Evolutionary conservation across 164 flowering plant species (phyloP).

Genomic region (Santalum album): DNA sequence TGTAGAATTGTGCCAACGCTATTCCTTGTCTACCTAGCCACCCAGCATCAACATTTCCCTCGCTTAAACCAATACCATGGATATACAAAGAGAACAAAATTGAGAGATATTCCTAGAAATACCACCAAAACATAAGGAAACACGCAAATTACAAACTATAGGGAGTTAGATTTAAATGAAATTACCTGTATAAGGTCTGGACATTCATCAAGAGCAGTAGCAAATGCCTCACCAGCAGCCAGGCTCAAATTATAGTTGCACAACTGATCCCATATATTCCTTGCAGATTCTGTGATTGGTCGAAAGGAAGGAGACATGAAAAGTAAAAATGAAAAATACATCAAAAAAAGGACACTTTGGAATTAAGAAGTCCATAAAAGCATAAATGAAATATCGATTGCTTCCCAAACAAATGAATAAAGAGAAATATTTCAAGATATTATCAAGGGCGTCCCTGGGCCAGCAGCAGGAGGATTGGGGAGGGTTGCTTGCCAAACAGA

Average conservation of each 20-base stretch:
- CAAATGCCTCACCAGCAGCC: slow-evolving; percentile 91
- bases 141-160: neutral
- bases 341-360: too few relatives aligned
- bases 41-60: slow-evolving; percentile 51
- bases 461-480: too few relatives aligned
- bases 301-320: slow-evolving; percentile 15
- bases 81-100: too few relatives aligned
- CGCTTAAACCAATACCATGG: slow-evolving; percentile 57
- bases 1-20: slow-evolving; percentile 90
- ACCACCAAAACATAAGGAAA: slow-evolving; percentile 14
- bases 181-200: slow-evolving; percentile 84
- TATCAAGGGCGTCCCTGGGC: too few relatives aligned
- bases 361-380: too few relatives aligned
- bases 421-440: too few relatives aligned
- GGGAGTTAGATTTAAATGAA: neutral
- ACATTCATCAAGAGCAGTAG: slow-evolving; percentile 89
- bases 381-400: too few relatives aligned
- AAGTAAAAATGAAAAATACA: neutral
- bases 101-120: slow-evolving; percentile 82
- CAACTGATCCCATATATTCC: slow-evolving; percentile 93
- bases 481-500: too few relatives aligned
- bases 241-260: slow-evolving; percentile 82
- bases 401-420: too few relatives aligned
- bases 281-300: slow-evolving; percentile 85
- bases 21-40: slow-evolving; percentile 97